Evolutionary conservation across 805 yeast species (phyloP).

Genomic region (Citeromyces matritensis): DNA sequence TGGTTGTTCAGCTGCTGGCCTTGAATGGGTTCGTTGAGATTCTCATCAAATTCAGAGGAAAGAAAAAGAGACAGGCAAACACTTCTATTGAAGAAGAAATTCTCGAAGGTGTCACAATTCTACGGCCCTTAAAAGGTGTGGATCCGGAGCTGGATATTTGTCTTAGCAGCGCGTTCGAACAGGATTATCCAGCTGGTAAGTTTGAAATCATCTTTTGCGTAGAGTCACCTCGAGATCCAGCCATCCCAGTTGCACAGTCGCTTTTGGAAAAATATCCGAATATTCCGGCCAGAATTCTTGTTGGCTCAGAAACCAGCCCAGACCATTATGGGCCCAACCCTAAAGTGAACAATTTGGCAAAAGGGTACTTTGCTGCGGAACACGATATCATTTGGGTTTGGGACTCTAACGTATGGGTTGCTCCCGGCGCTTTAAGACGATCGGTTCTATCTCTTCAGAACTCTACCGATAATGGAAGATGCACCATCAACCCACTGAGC

Average conservation of each 20-base stretch:
- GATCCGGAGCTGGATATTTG: constrained; percentile 65
- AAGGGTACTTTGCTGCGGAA: constrained; percentile 56
- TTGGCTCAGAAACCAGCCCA: constrained; percentile 23
- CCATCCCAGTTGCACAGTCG: constrained; percentile 36
- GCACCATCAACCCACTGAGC: constrained; percentile 8
- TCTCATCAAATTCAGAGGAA: constrained; percentile 8
- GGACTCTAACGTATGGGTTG: constrained; percentile 76
- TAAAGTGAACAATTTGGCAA: constrained; percentile 74
- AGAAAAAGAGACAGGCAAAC: constrained; percentile 5
- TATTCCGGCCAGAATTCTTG: constrained; percentile 41
- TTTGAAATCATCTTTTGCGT: constrained; percentile 69
- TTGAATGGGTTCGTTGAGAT: constrained; percentile 14
- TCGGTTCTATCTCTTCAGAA: constrained; percentile 38
- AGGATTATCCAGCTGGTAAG: constrained; percentile 43
- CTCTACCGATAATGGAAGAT: constrained; percentile 35
- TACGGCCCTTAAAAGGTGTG: constrained; percentile 74
- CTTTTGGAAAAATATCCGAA: constrained; percentile 38
- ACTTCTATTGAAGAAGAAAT: constrained; percentile 15
- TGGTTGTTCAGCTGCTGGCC: constrained; percentile 12
- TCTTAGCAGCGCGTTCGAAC: constrained; percentile 50
- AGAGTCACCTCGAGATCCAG: constrained; percentile 46
- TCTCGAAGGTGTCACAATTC: constrained; percentile 56
- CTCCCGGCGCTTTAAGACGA: constrained; percentile 45
- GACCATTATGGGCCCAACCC: constrained; percentile 74
- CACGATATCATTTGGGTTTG: constrained; percentile 72